These are phyloP conservation scores for Nannochloropsis salina DNA, from an alignment of 108 stramenopile species.

Conservation along the genomic window DNA sequence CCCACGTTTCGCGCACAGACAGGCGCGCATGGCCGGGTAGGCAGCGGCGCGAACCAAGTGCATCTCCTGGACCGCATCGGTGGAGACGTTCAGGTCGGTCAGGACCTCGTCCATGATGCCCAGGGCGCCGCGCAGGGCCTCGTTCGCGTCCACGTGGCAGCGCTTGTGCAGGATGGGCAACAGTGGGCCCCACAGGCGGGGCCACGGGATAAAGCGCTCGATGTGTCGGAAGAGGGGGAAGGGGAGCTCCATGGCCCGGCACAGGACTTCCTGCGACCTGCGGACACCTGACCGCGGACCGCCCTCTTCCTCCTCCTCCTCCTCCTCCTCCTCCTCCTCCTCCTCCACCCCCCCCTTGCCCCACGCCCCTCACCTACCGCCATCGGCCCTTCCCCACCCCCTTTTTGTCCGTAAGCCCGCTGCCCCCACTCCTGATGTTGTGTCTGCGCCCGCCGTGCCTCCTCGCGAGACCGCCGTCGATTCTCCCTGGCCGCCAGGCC, in stretches of 20 bases:
- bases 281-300: neutral
- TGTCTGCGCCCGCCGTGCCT: conserved; percentile 30
- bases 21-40: neutral
- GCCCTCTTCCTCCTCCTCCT: neutral
- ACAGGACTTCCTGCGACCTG: neutral
- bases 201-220: conserved; percentile 45
- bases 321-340: neutral
- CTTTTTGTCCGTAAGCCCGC: neutral
- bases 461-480: conserved; percentile 33
- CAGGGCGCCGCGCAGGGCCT: conserved; percentile 45
- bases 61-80: conserved; percentile 38
- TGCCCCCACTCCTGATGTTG: conserved; percentile 21
- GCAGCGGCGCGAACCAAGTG: conserved; percentile 22
- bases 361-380: conserved; percentile 10
- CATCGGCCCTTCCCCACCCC: neutral
- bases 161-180: conserved; percentile 41
- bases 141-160: conserved; percentile 49
- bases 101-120: conserved; percentile 52
- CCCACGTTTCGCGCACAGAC: conserved; percentile 6
- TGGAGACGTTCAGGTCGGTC: conserved; percentile 40
- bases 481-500: conserved; percentile 35
- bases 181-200: conserved; percentile 48
- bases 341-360: conserved; percentile 17
- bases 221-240: neutral
- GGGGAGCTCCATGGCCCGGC: conserved; percentile 30